These are phyloP conservation scores for Monilinia fructigena DNA, from an alignment of 2,329 filamentous ascomycete genomes.

Conservation along the genomic window DNA sequence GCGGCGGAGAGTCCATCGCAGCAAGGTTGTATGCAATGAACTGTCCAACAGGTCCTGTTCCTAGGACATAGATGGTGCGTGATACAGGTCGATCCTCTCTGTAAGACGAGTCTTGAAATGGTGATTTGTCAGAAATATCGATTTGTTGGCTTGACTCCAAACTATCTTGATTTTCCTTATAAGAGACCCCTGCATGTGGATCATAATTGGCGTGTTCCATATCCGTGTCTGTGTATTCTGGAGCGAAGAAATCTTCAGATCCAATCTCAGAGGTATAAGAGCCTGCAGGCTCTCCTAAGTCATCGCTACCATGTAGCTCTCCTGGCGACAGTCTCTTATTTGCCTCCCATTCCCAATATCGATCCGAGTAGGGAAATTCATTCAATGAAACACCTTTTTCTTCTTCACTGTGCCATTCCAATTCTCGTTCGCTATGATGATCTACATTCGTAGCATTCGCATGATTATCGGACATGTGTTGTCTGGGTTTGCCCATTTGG, in stretches of 20 bases:
- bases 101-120: not conserved
- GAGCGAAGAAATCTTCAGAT: not conserved
- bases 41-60: conserved; percentile 61
- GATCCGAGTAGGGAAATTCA: not conserved
- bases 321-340: not conserved
- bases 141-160: not conserved
- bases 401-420: not conserved
- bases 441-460: not conserved
- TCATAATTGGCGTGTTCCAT: not conserved
- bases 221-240: not conserved
- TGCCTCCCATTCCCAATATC: conserved; percentile 1
- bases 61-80: conserved; percentile 59
- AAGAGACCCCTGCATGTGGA: not conserved
- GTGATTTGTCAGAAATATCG: not conserved
- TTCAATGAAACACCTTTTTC: not conserved
- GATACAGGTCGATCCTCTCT: conserved; percentile 8
- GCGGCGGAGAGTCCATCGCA: conserved; percentile 56
- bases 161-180: not conserved
- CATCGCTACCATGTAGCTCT: not conserved
- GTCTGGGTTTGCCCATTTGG: not conserved
- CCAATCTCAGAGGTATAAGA: not conserved
- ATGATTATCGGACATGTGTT: not conserved
- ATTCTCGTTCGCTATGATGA: not conserved
- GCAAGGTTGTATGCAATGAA: conserved; percentile 66
- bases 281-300: not conserved